These are phyloP conservation scores for Kalmusia sp. DNA, from an alignment of 2,329 filamentous ascomycete species.

Conservation along the genomic window DNA sequence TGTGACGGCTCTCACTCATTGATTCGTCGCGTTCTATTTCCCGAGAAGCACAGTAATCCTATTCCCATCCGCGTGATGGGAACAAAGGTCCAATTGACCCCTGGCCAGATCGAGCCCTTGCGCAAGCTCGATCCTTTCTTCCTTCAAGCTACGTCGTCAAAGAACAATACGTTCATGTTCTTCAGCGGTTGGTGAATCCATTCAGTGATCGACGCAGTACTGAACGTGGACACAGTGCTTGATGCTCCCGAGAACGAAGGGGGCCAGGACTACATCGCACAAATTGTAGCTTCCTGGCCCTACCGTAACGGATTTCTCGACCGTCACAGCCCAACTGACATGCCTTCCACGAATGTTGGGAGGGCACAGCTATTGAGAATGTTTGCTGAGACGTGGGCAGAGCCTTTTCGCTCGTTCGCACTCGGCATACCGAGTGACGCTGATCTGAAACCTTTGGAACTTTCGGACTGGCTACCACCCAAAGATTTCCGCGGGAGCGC, in stretches of 20 bases:
- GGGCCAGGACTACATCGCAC: not conserved
- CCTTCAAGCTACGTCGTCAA: constrained; percentile 17
- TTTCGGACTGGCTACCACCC: not conserved
- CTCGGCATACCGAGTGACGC: not conserved
- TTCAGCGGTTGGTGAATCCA: constrained; percentile 9
- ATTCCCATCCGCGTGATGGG: constrained; percentile 18
- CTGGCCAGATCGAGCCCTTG: constrained; percentile 14
- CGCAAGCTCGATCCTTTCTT: constrained; percentile 21
- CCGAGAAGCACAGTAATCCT: constrained; percentile 1
- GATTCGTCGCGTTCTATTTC: not conserved
- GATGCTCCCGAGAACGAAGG: no score
- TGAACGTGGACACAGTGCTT: no score
- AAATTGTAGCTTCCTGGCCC: not conserved
- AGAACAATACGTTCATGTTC: constrained; percentile 13
- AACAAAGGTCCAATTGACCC: constrained; percentile 13
- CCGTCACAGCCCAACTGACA: not conserved
- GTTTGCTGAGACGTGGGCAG: not conserved
- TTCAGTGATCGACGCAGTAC: no score
- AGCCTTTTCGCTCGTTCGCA: not conserved
- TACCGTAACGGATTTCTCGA: no score
- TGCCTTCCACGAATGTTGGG: not conserved
- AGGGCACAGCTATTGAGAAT: no score
- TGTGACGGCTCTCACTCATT: constrained; percentile 18
- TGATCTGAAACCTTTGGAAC: not conserved
- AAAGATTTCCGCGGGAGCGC: not conserved